Percentiles rank a stretch among this genome's conserved stretches.
These are phyloP conservation scores for Earliella scabrosa DNA, from an alignment of 1,284 basidiomycete species.

Conservation along the genomic window DNA sequence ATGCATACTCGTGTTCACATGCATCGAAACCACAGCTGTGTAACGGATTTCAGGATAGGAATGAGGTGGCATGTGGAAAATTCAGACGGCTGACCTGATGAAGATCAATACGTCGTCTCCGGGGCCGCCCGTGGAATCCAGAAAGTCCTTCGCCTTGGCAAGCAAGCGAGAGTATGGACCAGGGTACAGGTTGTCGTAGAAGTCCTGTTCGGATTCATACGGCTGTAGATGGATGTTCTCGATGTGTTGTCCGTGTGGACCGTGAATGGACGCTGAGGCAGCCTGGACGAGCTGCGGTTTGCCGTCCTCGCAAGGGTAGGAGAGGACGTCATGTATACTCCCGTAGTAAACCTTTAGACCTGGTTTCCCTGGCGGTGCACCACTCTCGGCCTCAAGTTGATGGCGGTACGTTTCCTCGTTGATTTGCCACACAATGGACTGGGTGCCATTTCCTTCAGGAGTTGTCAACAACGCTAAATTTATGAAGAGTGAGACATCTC, in stretches of 20 bases:
- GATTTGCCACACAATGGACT: conserved; percentile 89
- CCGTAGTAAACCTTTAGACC: conserved; percentile 85
- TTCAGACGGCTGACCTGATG: conserved; percentile 67
- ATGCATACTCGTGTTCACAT: conserved; percentile 87
- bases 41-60: neutral
- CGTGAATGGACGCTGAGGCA: conserved; percentile 81
- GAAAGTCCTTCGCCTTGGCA: conserved; percentile 74
- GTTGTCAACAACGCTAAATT: conserved; percentile 4
- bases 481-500: conserved; percentile 2
- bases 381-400: conserved; percentile 55
- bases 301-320: conserved; percentile 95
- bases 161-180: conserved; percentile 73
- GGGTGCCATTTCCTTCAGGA: conserved; percentile 87
- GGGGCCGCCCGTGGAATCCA: conserved; percentile 66
- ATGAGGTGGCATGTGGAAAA: neutral
- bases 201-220: conserved; percentile 77
- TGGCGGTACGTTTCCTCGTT: conserved; percentile 85
- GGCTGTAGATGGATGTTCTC: conserved; percentile 89
- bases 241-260: conserved; percentile 88
- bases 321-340: conserved; percentile 89
- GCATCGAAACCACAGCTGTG: conserved; percentile 90
- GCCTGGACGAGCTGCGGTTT: conserved; percentile 81
- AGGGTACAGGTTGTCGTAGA: conserved; percentile 78
- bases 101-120: conserved; percentile 82
- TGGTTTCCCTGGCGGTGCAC: conserved; percentile 40